Conservation (phyloP, 2,329 filamentous ascomycete species). For the Didymosphaeria variabile region DNA sequence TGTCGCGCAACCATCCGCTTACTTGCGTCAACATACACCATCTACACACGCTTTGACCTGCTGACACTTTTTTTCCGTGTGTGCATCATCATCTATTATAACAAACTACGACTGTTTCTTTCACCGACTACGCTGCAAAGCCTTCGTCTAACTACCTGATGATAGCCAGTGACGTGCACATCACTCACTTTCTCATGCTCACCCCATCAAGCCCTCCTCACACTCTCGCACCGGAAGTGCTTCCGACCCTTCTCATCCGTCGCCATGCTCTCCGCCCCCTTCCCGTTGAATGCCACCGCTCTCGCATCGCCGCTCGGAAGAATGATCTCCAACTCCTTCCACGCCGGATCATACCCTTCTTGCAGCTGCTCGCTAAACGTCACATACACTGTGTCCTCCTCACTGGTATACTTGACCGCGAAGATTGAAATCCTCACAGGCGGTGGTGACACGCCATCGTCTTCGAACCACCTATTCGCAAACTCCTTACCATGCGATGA, state of each 20-base stretch:
- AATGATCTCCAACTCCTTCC: constrained; percentile 61
- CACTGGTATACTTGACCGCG: constrained; percentile 41
- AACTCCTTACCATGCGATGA: constrained; percentile 47
- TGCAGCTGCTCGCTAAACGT: constrained; percentile 51
- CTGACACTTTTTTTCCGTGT: background rate
- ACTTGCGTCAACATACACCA: background rate
- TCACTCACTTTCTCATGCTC: background rate
- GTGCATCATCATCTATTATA: background rate
- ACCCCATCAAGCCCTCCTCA: background rate
- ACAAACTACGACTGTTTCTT: background rate
- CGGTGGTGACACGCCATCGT: constrained; percentile 63
- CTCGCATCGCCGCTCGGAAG: constrained; percentile 61
- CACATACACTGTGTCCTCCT: constrained; percentile 56
- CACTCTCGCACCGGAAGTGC: constrained; percentile 14
- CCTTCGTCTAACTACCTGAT: background rate
- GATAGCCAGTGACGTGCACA: background rate
- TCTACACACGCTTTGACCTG: background rate
- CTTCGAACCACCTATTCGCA: constrained; percentile 63
- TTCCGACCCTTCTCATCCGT: constrained; percentile 20
- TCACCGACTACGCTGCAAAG: background rate
- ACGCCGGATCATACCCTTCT: constrained; percentile 58
- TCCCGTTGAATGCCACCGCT: constrained; percentile 37
- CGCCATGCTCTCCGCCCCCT: constrained; percentile 8
- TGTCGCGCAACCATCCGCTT: background rate
- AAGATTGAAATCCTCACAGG: constrained; percentile 42